Evolutionary conservation across 305 asterid species (phyloP), one percentile per base, ranked within the genome.

Genomic region (Fraxinus platypoda): DNA sequence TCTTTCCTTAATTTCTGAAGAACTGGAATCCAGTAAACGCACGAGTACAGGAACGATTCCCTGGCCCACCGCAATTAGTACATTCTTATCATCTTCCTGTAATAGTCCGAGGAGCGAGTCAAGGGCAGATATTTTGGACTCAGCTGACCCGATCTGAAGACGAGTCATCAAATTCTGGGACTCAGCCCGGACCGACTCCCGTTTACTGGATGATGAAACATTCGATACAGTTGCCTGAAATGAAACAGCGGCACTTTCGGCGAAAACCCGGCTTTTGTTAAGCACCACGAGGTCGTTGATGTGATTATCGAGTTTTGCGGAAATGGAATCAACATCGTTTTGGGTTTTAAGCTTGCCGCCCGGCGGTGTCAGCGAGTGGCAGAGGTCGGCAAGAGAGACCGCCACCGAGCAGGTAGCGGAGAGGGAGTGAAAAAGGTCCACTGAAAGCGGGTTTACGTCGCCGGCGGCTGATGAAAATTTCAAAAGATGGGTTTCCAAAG

Each of bases 61-160:
- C 88, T 93, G 95, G 19, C 92, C 91, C 77, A 91, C 98, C 9
- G 95, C 97, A 73, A 93, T 87, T 30, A 91, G 21, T 0, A 94
- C 92, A 46, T 93, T 91, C 26, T 93, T 94, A 70, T 93, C 97
- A 13, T 95, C 97, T 81, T 94, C 97, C 83, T 90, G 93, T 13
- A 95, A 80, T 2, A 95, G 89, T 66, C 91, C 90, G 13, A 94
- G 90, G 2, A 94, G 91, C 70, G 85, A 91, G 74, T 95, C 98
- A 12, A 95, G 90, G 19, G 87, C 93, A 0, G 86, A 82, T 92
- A 88, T 92, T 79, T 91, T 95, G 28, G 97, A 91, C 72, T 92
- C 96, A 74, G 89, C 80, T 1, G 98, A 91, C 84, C 99, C 99
- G 89, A 95, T 94, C 94, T 95, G 99, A 23, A 95, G 83, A 46